Base-by-base conservation (phyloP, 2,329 filamentous ascomycete species). In the Trichoderma brevicompactum region DNA sequence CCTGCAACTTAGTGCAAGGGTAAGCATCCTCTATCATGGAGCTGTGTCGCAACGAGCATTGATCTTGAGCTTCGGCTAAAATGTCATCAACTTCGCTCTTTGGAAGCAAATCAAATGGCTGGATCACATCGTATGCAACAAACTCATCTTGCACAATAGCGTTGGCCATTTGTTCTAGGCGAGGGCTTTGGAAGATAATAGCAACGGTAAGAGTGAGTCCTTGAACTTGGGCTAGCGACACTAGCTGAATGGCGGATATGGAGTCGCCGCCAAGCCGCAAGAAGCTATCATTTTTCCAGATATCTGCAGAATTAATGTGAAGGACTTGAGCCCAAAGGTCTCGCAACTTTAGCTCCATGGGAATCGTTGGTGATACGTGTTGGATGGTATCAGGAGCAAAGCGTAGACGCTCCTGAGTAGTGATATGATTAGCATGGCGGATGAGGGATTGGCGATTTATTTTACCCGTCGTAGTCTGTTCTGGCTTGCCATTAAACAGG, bases 321-420 rank as follows among this genome's bases (percentile, higher is more conserved):
- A 70, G 65, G 10, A 69, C 59, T 28, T 56, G 34, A 12, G 69
- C 65, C 69, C 69, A 70, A 3, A 70, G 36, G 10, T 40, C 32
- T 10, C 64, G 52, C 1, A 70, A 44, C 13, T 41, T 41, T 2
- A 54, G 17, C 19, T 64, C 62, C 50, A 50, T 58, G 13, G 32
- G 23, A n/a, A 40, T 64, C 15, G 23, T 41, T 8, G 62, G 62
- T 9, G n/a, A n/a, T 7, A 28, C 48, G 17, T 34, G 55, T 23
- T 17, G 28, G 10, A 13, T 36, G 5, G 15, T 5, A 61, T 43
- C 38, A 34, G 46, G 17, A 41, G 54, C 48, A 61, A 54, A 41
- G 46, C 53, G 55, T n/a, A 54, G n/a, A 32, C 43, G 19, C 7
- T 34, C 59, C 12, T 36, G 4, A 13, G 19, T 19, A 17, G 41